A percentile compares a stretch with the other conserved stretches of the same genome.
Evolutionary conservation across 2,329 filamentous ascomycete genomes (phyloP).

Genomic region (Coniochaeta sp.): DNA sequence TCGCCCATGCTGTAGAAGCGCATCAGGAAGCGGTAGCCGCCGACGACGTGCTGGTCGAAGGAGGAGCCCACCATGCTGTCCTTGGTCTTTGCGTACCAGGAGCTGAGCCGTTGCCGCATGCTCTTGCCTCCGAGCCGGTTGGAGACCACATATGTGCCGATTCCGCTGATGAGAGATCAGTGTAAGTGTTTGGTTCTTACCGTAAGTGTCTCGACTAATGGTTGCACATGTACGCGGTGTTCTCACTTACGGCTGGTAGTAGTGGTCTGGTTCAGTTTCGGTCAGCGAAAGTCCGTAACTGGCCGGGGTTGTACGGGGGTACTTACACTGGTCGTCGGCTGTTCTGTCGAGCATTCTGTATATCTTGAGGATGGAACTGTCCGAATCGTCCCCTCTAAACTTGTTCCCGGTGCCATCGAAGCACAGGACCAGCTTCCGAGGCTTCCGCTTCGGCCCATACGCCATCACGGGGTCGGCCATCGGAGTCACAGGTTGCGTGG

Average conservation of each 20-base stretch:
- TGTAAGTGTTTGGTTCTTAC: not conserved
- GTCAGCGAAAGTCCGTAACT: not conserved
- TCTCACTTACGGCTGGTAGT: constrained; percentile 40
- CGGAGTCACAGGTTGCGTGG: constrained; percentile 10
- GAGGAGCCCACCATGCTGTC: constrained; percentile 74
- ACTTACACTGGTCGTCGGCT: constrained; percentile 49
- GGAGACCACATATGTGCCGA: constrained; percentile 64
- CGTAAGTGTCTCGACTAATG: not conserved
- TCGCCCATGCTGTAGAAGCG: constrained; percentile 59
- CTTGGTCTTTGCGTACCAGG: constrained; percentile 65
- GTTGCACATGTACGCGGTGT: not conserved
- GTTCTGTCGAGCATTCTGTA: constrained; percentile 62
- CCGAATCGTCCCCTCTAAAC: constrained; percentile 54
- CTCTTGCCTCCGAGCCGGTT: constrained; percentile 51
- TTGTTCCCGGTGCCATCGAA: constrained; percentile 60
- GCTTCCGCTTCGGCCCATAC: constrained; percentile 7
- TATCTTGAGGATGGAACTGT: constrained; percentile 62
- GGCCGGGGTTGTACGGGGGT: not conserved
- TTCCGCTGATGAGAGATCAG: constrained; percentile 43
- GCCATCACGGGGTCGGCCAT: constrained; percentile 1
- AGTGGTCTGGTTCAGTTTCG: constrained; percentile 33
- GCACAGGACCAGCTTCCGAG: constrained; percentile 48
- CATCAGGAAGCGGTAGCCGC: constrained; percentile 75
- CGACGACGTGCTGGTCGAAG: constrained; percentile 77
- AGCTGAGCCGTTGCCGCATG: constrained; percentile 46